Evolutionary conservation across 768 basidiomycete species (phyloP), one percentile per base, ranked within the genome.

Genomic region (Naganishia vaughanmartiniae): DNA sequence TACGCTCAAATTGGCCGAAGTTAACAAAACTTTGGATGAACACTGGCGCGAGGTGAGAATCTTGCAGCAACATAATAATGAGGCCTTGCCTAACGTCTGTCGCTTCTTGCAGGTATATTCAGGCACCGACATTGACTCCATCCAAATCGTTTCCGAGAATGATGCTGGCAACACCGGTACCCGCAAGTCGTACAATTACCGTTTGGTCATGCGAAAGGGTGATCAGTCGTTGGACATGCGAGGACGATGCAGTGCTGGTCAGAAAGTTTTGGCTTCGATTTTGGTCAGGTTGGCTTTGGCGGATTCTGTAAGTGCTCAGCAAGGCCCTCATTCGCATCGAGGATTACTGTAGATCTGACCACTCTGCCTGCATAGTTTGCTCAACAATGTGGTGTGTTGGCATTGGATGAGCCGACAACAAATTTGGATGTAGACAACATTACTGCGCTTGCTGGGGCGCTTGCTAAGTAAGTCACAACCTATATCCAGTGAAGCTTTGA

Each of bases 161-260:
- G 96, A 98, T 80, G 92, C 93, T 34, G 89, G 89, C 36, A 76
- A 78, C n/a, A 81, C 81, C 1, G 87, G 91, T 17, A 92, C 92
- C 75, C 87, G 93, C 66, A 80, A 78, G 68, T 91, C 93, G 14
- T 98, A 99, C 84, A 98, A 98, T 80, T 99, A 99, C 81, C 85
- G 96, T 73, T 95, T 93, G 78, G 55, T 69, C 11, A 65, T 57
- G 46, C 46, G 53, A n/a, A 66, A 54, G 65, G 57, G 51, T 97
- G 70, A 95, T 98, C 74, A 98, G 9, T 95, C 98, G 82, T 93
- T 99, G 91, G 96, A 98, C 82, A 99, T 99, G 96, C 89, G 96
- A 69, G 96, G 96, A 30, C 88, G 96, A 73, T 99, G 96, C 82
- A 93, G 91, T 19, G 96, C 96, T 0, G 96, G 96, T 0, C 96